A percentile compares a stretch with the other conserved stretches of the same genome.
Conservation (phyloP, 345 rosid genomes). For the Murraya koenigii region DNA sequence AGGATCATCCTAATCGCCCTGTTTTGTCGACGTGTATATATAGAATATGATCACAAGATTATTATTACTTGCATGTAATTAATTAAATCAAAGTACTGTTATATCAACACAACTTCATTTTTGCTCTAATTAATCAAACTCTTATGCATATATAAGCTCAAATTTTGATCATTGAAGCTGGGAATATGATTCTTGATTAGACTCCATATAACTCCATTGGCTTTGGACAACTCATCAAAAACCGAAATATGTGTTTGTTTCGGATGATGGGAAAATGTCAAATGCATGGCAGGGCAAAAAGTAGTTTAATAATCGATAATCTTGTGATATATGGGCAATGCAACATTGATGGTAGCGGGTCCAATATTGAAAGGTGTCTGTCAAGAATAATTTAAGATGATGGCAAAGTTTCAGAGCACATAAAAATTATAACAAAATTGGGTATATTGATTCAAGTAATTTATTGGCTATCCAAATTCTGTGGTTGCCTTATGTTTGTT, state of each 20-base stretch:
- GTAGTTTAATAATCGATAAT: background rate
- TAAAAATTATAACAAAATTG: no score
- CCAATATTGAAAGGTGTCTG: background rate
- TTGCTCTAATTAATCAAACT: background rate
- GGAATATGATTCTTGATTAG: background rate
- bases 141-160: no score
- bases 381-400: background rate
- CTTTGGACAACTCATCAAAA: background rate
- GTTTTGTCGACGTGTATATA: constrained; percentile 13
- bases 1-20: background rate
- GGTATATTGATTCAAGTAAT: background rate
- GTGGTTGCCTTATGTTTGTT: no score
- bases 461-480: background rate
- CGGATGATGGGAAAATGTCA: constrained; percentile 10
- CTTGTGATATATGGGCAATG: background rate
- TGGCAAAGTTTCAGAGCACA: no score
- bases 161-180: background rate
- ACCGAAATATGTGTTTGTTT: no score
- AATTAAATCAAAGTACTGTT: background rate
- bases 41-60: background rate
- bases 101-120: background rate
- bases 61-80: background rate
- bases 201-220: background rate
- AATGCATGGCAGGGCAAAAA: background rate
- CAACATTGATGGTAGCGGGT: background rate